These are phyloP conservation scores for Entophlyctis luteolus DNA, from an alignment of 192 early-diverging fungal genomes.

Conservation along the genomic window DNA sequence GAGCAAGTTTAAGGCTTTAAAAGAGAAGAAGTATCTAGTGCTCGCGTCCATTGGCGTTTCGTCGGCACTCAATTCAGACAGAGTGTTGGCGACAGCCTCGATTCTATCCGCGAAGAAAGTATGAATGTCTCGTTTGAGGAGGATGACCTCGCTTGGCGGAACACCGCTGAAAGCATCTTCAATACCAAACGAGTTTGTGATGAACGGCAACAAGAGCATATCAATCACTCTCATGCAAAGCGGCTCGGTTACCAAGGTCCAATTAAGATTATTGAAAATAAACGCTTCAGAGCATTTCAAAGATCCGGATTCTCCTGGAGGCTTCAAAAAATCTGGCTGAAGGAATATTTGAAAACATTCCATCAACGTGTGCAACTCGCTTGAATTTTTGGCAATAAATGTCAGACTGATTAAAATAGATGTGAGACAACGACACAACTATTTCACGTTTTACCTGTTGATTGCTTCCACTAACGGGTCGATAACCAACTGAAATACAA, in stretches of 20 bases:
- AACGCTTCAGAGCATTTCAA: neutral
- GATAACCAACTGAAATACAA: neutral
- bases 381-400: conserved; percentile 4
- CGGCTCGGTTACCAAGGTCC: neutral
- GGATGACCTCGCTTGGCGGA: neutral
- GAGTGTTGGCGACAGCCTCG: neutral
- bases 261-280: conserved; percentile 22
- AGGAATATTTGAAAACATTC: conserved; percentile 21
- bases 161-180: conserved; percentile 9
- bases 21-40: conserved; percentile 14
- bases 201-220: conserved; percentile 30
- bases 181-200: neutral
- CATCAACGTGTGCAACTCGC: conserved; percentile 1
- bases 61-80: neutral
- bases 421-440: neutral
- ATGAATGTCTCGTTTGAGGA: conserved; percentile 9
- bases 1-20: conserved; percentile 7
- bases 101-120: neutral
- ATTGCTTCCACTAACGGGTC: neutral
- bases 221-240: conserved; percentile 20
- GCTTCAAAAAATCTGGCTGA: conserved; percentile 12
- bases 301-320: neutral
- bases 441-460: neutral
- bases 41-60: neutral
- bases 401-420: neutral